Evolutionary conservation across 2,329 filamentous ascomycete genomes (phyloP), one percentile per base, ranked within the genome.

Genomic region (Teratosphaeria destructans): DNA sequence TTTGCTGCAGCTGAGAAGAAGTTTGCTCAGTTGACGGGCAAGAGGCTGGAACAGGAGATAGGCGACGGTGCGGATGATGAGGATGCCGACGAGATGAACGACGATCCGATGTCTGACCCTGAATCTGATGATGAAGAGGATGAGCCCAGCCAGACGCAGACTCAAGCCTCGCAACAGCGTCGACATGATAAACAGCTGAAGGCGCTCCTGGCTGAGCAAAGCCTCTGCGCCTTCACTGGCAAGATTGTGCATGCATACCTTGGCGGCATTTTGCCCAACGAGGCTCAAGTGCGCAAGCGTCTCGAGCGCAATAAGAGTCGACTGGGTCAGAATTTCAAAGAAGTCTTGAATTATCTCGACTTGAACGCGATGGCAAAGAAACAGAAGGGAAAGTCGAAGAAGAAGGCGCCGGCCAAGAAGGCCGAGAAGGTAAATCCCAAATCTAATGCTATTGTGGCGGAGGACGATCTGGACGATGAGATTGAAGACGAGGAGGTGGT

Each of bases 321-420:
- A 69, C 81, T 99, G 3, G 94, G 94, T 2, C 78, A 83, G 54
- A 96, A 94, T 71, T 95, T 89, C 79, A 89, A 87, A 69, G 90
- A 94, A 67, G 85, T 96, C 6, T 78, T 96, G 4, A 83, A 84
- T 8, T 94, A 87, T 72, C 78, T 97, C 3, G 91, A 96, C 67
- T 83, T 87, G 60, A 61, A 59, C 23, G 54, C 54, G 79, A 81
- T 55, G 53, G 85, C 86, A 68, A 73, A 82, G 52, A 79, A 79
- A 65, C 77, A 78, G 68, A 75, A 71, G 58, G 78, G 74, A 49
- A 76, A 73, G 61, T 62, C 65, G 63, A 71, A 70, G 59, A 70
- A 59, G n/a, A 68, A 65, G 59, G 54, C 49, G 14, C 52, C 56
- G 49, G 37, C 60, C 5, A 65, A 62, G 52, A 16, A 58, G 47